Conservation (phyloP, 2,329 filamentous ascomycete species). For the Alternaria burnsii region DNA sequence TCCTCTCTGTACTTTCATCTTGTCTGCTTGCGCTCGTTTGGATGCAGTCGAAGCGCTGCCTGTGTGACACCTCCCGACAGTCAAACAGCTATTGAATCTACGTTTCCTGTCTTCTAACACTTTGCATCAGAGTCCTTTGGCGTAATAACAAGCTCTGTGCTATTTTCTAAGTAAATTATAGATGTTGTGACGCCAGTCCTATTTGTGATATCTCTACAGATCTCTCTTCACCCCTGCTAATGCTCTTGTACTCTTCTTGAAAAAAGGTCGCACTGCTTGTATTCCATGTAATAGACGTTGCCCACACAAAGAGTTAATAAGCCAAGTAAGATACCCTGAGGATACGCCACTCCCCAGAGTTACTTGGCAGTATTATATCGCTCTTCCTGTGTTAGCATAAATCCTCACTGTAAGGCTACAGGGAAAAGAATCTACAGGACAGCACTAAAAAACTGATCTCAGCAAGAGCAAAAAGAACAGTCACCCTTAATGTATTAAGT, state of each 20-base stretch:
- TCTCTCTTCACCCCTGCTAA: background rate
- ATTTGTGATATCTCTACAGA: background rate
- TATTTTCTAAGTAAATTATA: background rate
- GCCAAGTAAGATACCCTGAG: background rate
- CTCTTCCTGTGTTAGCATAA: background rate
- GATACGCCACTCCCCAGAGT: background rate
- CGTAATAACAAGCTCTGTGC: background rate
- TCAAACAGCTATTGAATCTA: background rate
- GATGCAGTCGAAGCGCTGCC: background rate
- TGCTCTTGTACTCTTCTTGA: background rate
- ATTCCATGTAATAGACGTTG: background rate
- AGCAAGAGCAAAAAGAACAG: conserved; percentile 2
- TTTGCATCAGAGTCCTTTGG: background rate
- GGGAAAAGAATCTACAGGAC: background rate
- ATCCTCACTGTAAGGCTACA: background rate
- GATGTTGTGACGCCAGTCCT: background rate
- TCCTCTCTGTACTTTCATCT: background rate
- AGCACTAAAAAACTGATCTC: background rate
- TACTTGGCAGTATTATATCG: background rate
- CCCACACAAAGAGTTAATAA: background rate
- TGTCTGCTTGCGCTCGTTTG: too few species aligned
- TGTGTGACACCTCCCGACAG: background rate
- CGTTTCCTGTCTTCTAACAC: background rate
- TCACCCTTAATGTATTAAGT: background rate
- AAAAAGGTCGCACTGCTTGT: background rate